Base-by-base conservation (phyloP, 176 grass and related monocot species). In the Bromus sterilis region DNA sequence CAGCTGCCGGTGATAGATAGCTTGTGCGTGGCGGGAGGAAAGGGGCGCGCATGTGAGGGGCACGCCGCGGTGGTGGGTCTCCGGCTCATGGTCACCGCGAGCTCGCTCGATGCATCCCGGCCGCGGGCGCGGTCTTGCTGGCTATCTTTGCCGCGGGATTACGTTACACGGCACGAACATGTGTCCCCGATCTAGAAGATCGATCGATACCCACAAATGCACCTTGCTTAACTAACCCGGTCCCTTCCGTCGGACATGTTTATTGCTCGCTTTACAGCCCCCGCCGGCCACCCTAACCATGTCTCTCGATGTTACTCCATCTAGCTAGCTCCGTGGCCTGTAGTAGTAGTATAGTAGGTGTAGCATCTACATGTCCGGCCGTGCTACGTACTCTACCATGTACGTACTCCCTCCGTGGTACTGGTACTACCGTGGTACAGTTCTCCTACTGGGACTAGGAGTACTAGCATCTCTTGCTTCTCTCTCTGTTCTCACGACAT, bases 31-130 rank as follows among this genome's bases (percentile, higher is more conserved):
- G 86, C 75, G 79, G 83, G 70, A 43, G 33, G 33, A 59, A 57
- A 85, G 48, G 51, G 49, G 83, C 89, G 89, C 85, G 85, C 88
- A 90, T 85, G 89, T 91, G 91, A 86, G 75, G 48, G 28, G 51
- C 70, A 26, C 57, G 80, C 74, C 84, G 62, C n/a, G 49, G 78
- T 10, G 13, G 61, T 60, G 65, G 53, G 49, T 21, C 49, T 53
- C 49, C 0, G 49, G 49, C 49, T 3, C 18, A 53, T 53, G 49
- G n/a, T n/a, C n/a, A n/a, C n/a, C n/a, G n/a, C n/a, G n/a, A n/a
- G n/a, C n/a, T n/a, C n/a, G n/a, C n/a, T n/a, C n/a, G n/a, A n/a
- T n/a, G n/a, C n/a, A n/a, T n/a, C n/a, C n/a, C n/a, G n/a, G n/a
- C n/a, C n/a, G n/a, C n/a, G n/a, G n/a, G n/a, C n/a, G n/a, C n/a